A percentile compares a stretch with the other conserved stretches of the same genome.
Evolutionary conservation across 345 rosid species (phyloP).

Genomic region (Eucalyptus camaldulensis): DNA sequence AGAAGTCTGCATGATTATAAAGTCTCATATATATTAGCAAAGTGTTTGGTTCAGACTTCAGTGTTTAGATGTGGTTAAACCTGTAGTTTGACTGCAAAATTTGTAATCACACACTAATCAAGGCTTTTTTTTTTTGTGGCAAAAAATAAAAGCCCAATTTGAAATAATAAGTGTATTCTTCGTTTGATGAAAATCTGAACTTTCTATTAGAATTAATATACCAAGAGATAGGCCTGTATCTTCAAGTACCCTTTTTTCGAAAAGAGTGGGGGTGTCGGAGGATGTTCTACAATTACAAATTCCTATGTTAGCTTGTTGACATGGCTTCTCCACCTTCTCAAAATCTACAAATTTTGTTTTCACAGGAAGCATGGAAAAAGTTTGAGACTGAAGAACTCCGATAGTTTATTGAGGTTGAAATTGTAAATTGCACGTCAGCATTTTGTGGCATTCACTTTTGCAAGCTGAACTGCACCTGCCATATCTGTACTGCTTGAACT

Average conservation of each 20-base stretch:
- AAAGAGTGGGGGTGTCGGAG: background rate
- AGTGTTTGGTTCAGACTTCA: background rate
- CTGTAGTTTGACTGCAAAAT: background rate
- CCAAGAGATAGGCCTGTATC: background rate
- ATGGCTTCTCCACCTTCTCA: background rate
- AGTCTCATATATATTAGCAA: background rate
- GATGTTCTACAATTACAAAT: background rate
- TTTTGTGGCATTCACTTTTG: background rate
- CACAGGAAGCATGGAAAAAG: conserved; percentile 62
- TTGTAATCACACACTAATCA: background rate
- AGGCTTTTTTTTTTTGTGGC: background rate
- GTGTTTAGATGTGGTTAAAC: background rate
- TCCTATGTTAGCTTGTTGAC: background rate
- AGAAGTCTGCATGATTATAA: background rate
- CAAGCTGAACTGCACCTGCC: background rate
- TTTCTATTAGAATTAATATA: background rate
- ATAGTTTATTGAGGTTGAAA: background rate
- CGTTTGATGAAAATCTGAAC: background rate
- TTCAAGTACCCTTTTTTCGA: background rate
- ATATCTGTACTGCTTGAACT: background rate
- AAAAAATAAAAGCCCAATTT: background rate
- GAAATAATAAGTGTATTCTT: background rate
- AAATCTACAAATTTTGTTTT: background rate
- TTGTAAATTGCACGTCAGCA: background rate
- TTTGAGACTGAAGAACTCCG: conserved; percentile 41